phyloP scores from a whole-genome alignment of 345 rosid species.

The Salix suchowensis region DNA sequence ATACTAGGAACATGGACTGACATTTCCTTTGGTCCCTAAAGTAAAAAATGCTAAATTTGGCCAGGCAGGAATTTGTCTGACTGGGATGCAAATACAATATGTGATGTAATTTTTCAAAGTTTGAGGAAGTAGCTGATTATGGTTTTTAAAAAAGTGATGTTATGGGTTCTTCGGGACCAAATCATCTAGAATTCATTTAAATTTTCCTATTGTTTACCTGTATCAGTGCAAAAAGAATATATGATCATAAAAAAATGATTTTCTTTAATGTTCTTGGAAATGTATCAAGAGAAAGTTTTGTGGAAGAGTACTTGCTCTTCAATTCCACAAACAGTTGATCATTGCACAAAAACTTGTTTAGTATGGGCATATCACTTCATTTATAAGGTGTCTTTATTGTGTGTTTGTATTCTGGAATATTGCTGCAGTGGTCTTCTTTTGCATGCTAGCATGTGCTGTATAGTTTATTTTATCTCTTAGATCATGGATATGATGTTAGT shows the following conservation, averaged over 20 bases:
- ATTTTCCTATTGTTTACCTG: too few species aligned
- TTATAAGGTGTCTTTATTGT: not conserved
- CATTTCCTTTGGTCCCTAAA: too few species aligned
- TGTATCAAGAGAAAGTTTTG: too few species aligned
- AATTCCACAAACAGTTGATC: not conserved
- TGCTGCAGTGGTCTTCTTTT: not conserved
- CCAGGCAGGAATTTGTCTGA: too few species aligned
- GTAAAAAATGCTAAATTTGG: too few species aligned
- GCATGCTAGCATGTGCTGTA: not conserved
- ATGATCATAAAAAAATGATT: too few species aligned
- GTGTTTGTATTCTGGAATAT: not conserved
- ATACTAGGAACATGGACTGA: too few species aligned
- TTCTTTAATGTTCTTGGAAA: too few species aligned
- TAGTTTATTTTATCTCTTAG: not conserved
- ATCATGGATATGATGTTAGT: constrained; percentile 2
- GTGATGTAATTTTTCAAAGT: not conserved
- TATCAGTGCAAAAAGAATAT: too few species aligned
- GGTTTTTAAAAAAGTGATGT: not conserved
- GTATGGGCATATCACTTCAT: not conserved
- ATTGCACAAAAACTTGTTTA: not conserved
- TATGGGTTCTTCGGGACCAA: not conserved
- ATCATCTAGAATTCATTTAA: not conserved
- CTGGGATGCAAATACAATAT: too few species aligned
- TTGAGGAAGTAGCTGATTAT: too few species aligned
- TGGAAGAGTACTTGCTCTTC: not conserved